Evolutionary conservation across 2,329 filamentous ascomycete genomes (phyloP).

Genomic region (Colletotrichum higginsianum): DNA sequence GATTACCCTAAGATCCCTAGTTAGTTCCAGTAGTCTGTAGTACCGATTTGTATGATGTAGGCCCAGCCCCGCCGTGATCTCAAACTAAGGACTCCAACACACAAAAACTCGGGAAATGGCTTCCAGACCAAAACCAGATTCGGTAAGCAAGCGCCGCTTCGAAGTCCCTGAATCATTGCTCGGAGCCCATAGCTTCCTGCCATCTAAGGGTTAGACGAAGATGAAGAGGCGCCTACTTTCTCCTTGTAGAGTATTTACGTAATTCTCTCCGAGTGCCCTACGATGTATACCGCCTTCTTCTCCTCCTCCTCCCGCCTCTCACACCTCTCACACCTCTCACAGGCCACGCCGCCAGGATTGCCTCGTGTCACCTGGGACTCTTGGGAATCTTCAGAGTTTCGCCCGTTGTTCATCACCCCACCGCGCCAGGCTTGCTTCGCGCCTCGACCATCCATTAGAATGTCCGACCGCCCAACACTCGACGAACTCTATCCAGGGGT

Average conservation of each 20-base stretch:
- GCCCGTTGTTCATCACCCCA: not conserved
- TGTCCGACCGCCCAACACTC: constrained; percentile 12
- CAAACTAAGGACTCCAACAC: not conserved
- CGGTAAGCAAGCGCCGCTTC: not conserved
- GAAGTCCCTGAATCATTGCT: not conserved
- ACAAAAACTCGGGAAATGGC: not conserved
- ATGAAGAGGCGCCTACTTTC: too few species aligned
- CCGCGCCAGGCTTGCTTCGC: constrained; percentile 5
- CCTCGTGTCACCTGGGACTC: not conserved
- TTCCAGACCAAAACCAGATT: constrained; percentile 3
- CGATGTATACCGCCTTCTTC: too few species aligned
- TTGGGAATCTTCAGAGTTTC: constrained; percentile 8
- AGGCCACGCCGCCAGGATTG: not conserved
- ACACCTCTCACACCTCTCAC: not conserved
- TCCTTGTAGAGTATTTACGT: not conserved
- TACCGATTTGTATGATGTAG: too few species aligned
- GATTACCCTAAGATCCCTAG: too few species aligned
- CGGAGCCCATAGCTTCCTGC: constrained; percentile 2
- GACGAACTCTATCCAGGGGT: constrained; percentile 30
- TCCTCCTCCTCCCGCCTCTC: too few species aligned
- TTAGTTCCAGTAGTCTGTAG: too few species aligned
- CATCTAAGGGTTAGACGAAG: not conserved
- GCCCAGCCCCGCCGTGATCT: constrained; percentile 1
- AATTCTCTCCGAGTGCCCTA: not conserved
- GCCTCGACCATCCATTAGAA: constrained; percentile 16